Conservation (phyloP, 305 asterid species). For the Salvia sclarea region DNA sequence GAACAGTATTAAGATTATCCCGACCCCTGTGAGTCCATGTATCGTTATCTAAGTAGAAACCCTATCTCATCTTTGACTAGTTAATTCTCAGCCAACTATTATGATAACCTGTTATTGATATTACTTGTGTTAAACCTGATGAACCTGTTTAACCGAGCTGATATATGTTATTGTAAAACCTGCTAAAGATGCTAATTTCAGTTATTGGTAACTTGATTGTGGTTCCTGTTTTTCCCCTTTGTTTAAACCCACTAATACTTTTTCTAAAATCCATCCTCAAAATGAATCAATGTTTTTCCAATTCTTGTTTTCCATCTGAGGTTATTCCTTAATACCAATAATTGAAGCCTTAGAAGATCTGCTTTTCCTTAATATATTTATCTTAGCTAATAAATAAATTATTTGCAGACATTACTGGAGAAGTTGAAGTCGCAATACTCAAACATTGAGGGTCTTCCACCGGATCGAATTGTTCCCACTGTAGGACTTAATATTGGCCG, state of each 20-base stretch:
- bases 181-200: not conserved
- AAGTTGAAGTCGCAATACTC: conserved; percentile 85
- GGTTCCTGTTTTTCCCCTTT: not conserved
- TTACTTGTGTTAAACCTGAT: not conserved
- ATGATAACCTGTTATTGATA: not conserved
- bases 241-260: not conserved
- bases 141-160: conserved; percentile 14
- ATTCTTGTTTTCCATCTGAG: not conserved
- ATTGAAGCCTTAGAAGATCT: too few species aligned
- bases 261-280: not conserved
- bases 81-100: not conserved
- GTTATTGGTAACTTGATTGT: not conserved
- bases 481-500: conserved; percentile 98
- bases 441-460: conserved; percentile 84
- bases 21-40: not conserved
- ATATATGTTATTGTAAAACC: not conserved
- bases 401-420: conserved; percentile 82
- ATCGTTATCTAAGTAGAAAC: not conserved
- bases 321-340: not conserved
- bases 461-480: conserved; percentile 95
- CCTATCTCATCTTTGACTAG: not conserved
- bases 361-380: not conserved
- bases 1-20: not conserved
- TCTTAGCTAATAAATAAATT: conserved; percentile 22
- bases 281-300: not conserved